Evolutionary conservation across 805 yeast genomes (phyloP).

Genomic region (Cyberlindnera euphorbiae): DNA sequence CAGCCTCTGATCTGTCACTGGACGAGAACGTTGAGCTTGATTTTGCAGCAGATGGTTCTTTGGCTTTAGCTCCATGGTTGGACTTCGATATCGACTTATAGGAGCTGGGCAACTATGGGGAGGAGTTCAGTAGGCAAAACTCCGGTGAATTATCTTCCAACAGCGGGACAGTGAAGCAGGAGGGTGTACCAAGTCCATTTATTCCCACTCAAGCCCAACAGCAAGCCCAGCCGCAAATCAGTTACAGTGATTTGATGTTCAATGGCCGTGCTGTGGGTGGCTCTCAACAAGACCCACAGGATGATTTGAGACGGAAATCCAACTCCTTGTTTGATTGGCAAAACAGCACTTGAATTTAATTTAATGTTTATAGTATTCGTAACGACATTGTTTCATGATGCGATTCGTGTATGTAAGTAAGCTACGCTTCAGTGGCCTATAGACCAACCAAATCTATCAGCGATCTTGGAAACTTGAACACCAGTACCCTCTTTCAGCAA

Average conservation of each 20-base stretch:
- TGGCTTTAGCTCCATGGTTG: slow-evolving; percentile 67
- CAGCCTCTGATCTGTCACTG: slow-evolving; percentile 7
- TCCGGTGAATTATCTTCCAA: too few species aligned
- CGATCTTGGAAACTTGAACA: not conserved
- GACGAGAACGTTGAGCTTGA: slow-evolving; percentile 36
- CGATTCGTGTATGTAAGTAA: too few species aligned
- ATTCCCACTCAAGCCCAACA: too few species aligned
- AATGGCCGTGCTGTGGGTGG: too few species aligned
- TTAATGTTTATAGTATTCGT: too few species aligned
- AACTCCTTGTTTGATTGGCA: slow-evolving; percentile 24
- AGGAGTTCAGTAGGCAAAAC: slow-evolving; percentile 2
- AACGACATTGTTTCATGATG: too few species aligned
- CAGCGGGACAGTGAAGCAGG: slow-evolving; percentile 1
- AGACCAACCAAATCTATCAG: too few species aligned
- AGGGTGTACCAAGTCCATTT: not conserved
- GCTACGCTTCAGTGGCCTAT: too few species aligned
- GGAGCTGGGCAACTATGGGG: slow-evolving; percentile 11
- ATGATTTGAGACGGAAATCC: slow-evolving; percentile 2
- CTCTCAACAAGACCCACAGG: too few species aligned
- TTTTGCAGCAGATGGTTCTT: slow-evolving; percentile 78
- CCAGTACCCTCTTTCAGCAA: slow-evolving; percentile 15
- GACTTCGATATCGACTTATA: slow-evolving; percentile 35
- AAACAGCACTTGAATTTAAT: slow-evolving; percentile 14
- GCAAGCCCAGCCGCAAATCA: too few species aligned
- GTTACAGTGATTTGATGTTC: too few species aligned